Evolutionary conservation across 768 basidiomycete species (phyloP).

Genomic region (Galerina marginata): DNA sequence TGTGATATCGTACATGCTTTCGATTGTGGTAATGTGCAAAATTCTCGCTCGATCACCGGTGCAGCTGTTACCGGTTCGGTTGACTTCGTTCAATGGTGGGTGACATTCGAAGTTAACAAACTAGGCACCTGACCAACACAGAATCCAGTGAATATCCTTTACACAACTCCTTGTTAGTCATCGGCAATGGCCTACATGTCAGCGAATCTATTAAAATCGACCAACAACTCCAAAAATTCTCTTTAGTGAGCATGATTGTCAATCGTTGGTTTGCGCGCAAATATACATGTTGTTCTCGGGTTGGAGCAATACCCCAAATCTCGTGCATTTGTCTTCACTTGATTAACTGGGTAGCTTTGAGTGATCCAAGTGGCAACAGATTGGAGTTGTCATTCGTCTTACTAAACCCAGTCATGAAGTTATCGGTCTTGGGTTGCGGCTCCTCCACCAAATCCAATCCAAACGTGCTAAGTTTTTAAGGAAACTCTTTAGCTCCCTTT

Average conservation of each 20-base stretch:
- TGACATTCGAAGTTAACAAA: too few relatives aligned
- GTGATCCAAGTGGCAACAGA: constrained; percentile 42
- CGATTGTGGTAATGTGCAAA: too few relatives aligned
- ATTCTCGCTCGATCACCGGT: too few relatives aligned
- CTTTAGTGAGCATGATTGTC: constrained; percentile 23
- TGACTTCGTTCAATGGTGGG: too few relatives aligned
- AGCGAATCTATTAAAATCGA: too few relatives aligned
- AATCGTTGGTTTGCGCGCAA: constrained; percentile 26
- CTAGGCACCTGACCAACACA: too few relatives aligned
- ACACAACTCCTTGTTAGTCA: too few relatives aligned
- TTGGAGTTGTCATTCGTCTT: constrained; percentile 59
- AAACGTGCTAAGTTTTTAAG: constrained; percentile 50
- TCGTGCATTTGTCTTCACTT: constrained; percentile 54
- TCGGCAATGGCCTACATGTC: too few relatives aligned
- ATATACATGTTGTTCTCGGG: constrained; percentile 48
- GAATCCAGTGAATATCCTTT: too few relatives aligned
- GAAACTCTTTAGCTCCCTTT: constrained; percentile 53
- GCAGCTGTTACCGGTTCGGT: too few relatives aligned
- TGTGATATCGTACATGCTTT: too few relatives aligned
- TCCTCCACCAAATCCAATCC: constrained; percentile 58
- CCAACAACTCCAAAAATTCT: constrained; percentile 30
- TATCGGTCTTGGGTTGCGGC: constrained; percentile 22
- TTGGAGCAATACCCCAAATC: constrained; percentile 43
- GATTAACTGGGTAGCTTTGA: constrained; percentile 43
- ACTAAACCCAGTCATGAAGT: constrained; percentile 55